A percentile compares a stretch with the other conserved stretches of the same genome.
These are phyloP conservation scores for Diaporthe sp. DNA, from an alignment of 2,329 filamentous ascomycete genomes.

Conservation along the genomic window DNA sequence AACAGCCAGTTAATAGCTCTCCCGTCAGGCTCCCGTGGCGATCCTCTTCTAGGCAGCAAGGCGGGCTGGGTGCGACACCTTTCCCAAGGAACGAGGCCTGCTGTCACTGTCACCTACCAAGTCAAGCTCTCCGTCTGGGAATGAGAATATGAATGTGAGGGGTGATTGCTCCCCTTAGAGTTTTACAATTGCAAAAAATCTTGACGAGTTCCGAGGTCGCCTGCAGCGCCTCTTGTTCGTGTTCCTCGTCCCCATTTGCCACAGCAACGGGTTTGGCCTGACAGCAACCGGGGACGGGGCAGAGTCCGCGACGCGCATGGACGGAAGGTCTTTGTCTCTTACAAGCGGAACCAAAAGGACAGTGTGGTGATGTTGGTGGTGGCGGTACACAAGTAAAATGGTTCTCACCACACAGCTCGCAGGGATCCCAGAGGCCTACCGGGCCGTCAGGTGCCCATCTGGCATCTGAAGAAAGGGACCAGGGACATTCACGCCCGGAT, in stretches of 20 bases:
- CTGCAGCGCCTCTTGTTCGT: not conserved
- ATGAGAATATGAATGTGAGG: not conserved
- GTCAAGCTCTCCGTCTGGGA: not conserved
- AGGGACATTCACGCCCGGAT: not conserved
- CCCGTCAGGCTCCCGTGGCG: not conserved
- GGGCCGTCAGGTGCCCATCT: no score
- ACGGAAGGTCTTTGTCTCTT: not conserved
- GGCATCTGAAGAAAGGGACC: not conserved
- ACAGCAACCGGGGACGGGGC: not conserved
- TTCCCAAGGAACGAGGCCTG: not conserved
- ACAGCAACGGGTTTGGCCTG: conserved; percentile 21
- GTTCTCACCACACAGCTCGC: not conserved
- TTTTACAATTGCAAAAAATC: not conserved
- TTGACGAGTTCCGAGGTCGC: not conserved
- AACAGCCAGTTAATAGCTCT: not conserved
- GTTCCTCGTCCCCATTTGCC: conserved; percentile 2
- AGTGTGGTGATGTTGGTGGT: not conserved
- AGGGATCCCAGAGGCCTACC: not conserved
- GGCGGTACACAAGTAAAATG: not conserved
- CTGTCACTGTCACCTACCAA: not conserved
- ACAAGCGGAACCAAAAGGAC: not conserved
- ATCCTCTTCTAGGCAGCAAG: conserved; percentile 15
- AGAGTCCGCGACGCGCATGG: conserved; percentile 14
- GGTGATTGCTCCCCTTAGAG: not conserved
- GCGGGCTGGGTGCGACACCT: not conserved